A percentile compares a stretch with the other conserved stretches of the same genome.
Conservation (phyloP, 1,284 basidiomycete genomes). For the Apiotrichum brassicae region DNA sequence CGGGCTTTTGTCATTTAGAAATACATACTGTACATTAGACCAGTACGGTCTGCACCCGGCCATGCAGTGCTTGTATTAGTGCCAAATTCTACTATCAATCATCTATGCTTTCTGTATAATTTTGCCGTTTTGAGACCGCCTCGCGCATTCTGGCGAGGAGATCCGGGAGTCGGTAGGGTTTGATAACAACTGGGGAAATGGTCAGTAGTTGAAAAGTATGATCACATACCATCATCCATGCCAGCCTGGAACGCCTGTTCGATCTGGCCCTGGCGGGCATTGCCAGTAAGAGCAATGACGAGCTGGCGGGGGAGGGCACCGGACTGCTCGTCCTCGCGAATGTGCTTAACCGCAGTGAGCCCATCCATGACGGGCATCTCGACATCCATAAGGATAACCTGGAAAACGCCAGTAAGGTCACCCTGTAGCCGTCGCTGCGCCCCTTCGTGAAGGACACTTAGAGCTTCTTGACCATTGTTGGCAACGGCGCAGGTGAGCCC, state of each 20-base stretch:
- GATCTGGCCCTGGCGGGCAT: slow-evolving; percentile 12
- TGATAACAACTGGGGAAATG: too few species aligned
- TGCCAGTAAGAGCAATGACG: slow-evolving; percentile 12
- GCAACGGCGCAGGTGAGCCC: slow-evolving; percentile 34
- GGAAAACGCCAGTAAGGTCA: slow-evolving; percentile 45
- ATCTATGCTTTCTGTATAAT: too few species aligned
- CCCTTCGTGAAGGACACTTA: too few species aligned
- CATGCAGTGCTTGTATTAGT: too few species aligned
- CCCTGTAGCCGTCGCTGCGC: too few species aligned
- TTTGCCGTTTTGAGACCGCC: too few species aligned
- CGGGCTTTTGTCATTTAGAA: too few species aligned
- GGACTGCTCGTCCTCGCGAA: slow-evolving; percentile 6
- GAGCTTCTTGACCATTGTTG: slow-evolving; percentile 45
- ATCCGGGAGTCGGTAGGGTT: slow-evolving; percentile 26
- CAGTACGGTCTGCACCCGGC: too few species aligned
- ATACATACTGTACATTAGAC: too few species aligned
- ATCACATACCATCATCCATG: slow-evolving; percentile 30
- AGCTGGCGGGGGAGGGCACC: not conserved
- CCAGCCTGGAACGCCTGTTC: slow-evolving; percentile 4
- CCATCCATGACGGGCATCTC: slow-evolving; percentile 37
- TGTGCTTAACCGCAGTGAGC: slow-evolving; percentile 2
- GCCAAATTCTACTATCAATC: too few species aligned
- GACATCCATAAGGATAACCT: slow-evolving; percentile 42
- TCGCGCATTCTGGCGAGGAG: not conserved
- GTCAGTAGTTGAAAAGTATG: too few species aligned